Percentiles rank a stretch among this genome's conserved stretches.
phyloP scores from a whole-genome alignment of 108 stramenopile genomes.

The Discostella stelligeroides region DNA sequence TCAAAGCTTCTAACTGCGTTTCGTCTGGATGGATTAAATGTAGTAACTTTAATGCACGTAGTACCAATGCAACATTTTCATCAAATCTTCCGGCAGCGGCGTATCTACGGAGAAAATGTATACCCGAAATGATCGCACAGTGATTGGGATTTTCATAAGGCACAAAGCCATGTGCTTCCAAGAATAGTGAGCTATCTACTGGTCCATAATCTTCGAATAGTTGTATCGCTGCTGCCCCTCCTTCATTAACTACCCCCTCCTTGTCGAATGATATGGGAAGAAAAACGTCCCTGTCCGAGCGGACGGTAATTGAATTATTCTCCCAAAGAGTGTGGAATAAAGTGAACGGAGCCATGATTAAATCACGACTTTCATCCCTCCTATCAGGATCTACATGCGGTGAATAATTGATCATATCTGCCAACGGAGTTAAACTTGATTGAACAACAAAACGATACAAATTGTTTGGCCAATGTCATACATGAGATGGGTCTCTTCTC shows the following conservation, averaged over 20 bases:
- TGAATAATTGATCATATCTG: conserved; percentile 86
- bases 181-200: conserved; percentile 72
- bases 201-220: conserved; percentile 90
- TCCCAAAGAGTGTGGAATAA: conserved; percentile 42
- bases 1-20: conserved; percentile 12
- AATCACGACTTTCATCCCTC: conserved; percentile 7
- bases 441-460: background rate
- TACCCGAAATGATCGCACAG: conserved; percentile 61
- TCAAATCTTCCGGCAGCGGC: conserved; percentile 5
- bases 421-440: conserved; percentile 65
- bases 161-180: conserved; percentile 85
- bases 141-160: conserved; percentile 84
- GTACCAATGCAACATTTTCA: conserved; percentile 3
- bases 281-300: conserved; percentile 51
- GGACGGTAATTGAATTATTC: conserved; percentile 49
- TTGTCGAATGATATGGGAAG: conserved; percentile 8
- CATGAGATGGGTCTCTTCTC: background rate
- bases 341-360: conserved; percentile 34
- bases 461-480: background rate
- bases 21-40: conserved; percentile 18
- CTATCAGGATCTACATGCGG: conserved; percentile 18
- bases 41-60: conserved; percentile 35
- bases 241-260: too few relatives aligned
- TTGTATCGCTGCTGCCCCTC: conserved; percentile 47
- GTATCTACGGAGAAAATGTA: conserved; percentile 9